phyloP scores from a whole-genome alignment of 768 basidiomycete genomes.

The Termitomyces sp. region DNA sequence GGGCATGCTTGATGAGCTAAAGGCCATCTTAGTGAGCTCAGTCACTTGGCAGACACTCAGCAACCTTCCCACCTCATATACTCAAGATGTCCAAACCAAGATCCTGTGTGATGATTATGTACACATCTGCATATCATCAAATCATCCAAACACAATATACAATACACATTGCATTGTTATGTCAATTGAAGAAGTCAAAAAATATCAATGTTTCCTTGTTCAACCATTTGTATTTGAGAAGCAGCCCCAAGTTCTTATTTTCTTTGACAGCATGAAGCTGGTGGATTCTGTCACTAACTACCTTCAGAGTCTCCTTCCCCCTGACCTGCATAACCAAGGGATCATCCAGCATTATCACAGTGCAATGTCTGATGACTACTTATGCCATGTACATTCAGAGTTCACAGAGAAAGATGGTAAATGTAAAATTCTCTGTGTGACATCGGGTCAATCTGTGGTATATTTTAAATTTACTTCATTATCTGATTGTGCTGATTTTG shows the following conservation, averaged over 20 bases:
- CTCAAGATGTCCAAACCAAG: conserved; percentile 13
- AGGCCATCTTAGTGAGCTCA: conserved; percentile 9
- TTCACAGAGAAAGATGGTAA: conserved; percentile 13
- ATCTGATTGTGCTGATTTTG: background rate
- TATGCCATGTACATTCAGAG: conserved; percentile 12
- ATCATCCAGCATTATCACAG: conserved; percentile 24
- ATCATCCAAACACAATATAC: conserved; percentile 26
- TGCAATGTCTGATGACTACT: conserved; percentile 24
- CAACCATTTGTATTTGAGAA: conserved; percentile 3
- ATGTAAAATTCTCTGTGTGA: conserved; percentile 22
- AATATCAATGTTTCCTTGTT: conserved; percentile 22
- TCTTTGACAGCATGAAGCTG: conserved; percentile 1
- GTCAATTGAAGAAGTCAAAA: conserved; percentile 15
- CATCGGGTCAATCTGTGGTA: no score
- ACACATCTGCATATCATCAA: conserved; percentile 16
- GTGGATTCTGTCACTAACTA: background rate
- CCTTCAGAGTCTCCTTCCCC: conserved; percentile 10
- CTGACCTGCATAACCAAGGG: background rate
- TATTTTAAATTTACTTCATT: conserved; percentile 10
- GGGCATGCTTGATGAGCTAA: conserved; percentile 5
- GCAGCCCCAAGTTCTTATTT: conserved; percentile 16
- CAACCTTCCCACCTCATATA: conserved; percentile 21
- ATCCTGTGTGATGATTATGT: conserved; percentile 12
- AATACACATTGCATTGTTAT: conserved; percentile 21
- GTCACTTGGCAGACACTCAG: conserved; percentile 15